A percentile compares a stretch with the other conserved stretches of the same genome.
Conservation (phyloP, 345 rosid species). For the Rhizophora apiculata region DNA sequence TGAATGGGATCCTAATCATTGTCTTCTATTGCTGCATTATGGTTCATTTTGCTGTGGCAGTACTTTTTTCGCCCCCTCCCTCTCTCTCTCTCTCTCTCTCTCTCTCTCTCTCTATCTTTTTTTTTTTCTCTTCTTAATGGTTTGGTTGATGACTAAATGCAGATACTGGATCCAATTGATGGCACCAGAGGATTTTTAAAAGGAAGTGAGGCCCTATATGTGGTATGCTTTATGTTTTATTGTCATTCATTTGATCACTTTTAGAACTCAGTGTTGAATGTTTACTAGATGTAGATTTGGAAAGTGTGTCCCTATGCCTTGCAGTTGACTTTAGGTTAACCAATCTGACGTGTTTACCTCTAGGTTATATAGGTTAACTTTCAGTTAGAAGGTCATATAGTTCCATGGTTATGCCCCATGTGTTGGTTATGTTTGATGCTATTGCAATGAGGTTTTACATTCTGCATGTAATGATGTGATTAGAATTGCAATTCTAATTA, state of each 20-base stretch:
- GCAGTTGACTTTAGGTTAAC: too few relatives aligned
- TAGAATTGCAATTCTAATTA: neutral
- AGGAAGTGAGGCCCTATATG: conserved; percentile 74
- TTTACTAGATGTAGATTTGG: neutral
- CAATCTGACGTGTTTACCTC: too few relatives aligned
- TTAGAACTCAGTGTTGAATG: too few relatives aligned
- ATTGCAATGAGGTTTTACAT: neutral
- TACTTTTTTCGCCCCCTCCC: neutral
- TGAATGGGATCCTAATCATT: neutral
- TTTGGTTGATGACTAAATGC: conserved; percentile 23
- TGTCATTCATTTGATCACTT: conserved; percentile 1
- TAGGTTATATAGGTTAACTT: too few relatives aligned
- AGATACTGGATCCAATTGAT: conserved; percentile 90
- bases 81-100: neutral
- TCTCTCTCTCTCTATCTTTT: neutral
- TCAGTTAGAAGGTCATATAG: too few relatives aligned
- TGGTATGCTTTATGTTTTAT: conserved; percentile 47
- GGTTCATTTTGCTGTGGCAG: too few relatives aligned
- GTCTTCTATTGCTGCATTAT: too few relatives aligned
- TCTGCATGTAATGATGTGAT: neutral
- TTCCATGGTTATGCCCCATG: too few relatives aligned
- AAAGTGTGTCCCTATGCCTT: neutral
- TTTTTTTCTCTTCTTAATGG: neutral
- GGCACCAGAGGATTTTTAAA: conserved; percentile 78
- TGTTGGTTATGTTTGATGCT: too few relatives aligned